These are phyloP conservation scores for Sicyos edulis DNA, from an alignment of 306 rosid genomes.

Conservation along the genomic window DNA sequence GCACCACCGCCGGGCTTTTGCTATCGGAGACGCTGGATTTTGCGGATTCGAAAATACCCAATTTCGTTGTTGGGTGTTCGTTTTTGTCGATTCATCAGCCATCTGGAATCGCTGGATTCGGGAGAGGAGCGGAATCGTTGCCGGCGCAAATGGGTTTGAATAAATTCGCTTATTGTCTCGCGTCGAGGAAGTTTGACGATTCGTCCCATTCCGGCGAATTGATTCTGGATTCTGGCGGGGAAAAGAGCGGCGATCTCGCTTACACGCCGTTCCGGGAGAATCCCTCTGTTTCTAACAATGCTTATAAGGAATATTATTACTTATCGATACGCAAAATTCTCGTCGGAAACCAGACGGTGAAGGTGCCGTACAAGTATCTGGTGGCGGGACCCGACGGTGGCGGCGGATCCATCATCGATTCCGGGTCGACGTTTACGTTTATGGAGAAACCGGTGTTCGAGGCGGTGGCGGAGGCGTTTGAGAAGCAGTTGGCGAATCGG, in stretches of 20 bases:
- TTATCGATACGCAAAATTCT: slow-evolving; percentile 42
- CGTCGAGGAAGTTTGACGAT: slow-evolving; percentile 68
- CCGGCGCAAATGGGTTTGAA: slow-evolving; percentile 71
- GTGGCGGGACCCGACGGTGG: slow-evolving; percentile 47
- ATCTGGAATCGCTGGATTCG: slow-evolving; percentile 89
- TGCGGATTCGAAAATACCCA: slow-evolving; percentile 25
- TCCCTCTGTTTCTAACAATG: slow-evolving; percentile 32
- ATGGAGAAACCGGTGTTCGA: slow-evolving; percentile 56
- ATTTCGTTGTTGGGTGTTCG: slow-evolving; percentile 77
- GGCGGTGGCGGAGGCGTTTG: slow-evolving; percentile 43
- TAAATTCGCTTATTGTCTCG: slow-evolving; percentile 66
- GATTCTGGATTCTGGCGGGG: slow-evolving; percentile 37
- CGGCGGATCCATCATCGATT: slow-evolving; percentile 86
- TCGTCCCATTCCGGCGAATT: slow-evolving; percentile 51
- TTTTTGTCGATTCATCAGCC: slow-evolving; percentile 63
- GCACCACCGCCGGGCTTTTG: slow-evolving; percentile 56
- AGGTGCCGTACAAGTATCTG: slow-evolving; percentile 40
- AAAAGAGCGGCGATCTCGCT: slow-evolving; percentile 28
- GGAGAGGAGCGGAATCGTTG: slow-evolving; percentile 64
- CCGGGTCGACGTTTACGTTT: slow-evolving; percentile 76
- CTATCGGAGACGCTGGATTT: slow-evolving; percentile 59
- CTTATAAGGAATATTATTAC: slow-evolving; percentile 57
- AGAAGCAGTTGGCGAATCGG: slow-evolving; percentile 45
- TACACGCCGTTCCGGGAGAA: slow-evolving; percentile 65
- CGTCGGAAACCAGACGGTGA: slow-evolving; percentile 47